These are phyloP conservation scores for Aristolochia fimbriata DNA, from an alignment of 164 flowering plant genomes.

Conservation along the genomic window DNA sequence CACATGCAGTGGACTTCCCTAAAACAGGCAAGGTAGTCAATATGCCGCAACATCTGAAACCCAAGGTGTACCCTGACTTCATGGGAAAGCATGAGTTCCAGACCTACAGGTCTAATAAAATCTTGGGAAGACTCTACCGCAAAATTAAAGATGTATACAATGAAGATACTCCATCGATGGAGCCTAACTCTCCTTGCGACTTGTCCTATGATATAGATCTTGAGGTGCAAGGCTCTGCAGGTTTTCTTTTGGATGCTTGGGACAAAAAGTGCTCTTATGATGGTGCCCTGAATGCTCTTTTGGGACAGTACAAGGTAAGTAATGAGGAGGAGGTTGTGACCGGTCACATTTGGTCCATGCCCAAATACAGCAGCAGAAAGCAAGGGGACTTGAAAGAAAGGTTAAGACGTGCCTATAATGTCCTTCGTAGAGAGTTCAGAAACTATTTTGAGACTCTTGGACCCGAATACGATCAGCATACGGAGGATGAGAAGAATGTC, in stretches of 20 bases:
- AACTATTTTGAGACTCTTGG: conserved; percentile 45
- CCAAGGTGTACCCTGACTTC: conserved; percentile 82
- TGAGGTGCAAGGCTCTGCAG: conserved; percentile 43
- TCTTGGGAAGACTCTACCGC: conserved; percentile 71
- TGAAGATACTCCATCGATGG: conserved; percentile 20
- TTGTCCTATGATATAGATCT: conserved; percentile 59
- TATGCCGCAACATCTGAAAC: conserved; percentile 64
- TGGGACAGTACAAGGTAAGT: conserved; percentile 66
- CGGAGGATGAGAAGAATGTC: conserved; percentile 44
- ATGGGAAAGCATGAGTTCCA: conserved; percentile 74
- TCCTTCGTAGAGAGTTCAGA: conserved; percentile 60
- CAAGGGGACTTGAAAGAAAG: conserved; percentile 79
- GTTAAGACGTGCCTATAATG: conserved; percentile 58
- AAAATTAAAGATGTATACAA: conserved; percentile 37
- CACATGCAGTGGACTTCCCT: conserved; percentile 91
- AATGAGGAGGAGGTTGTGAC: conserved; percentile 88
- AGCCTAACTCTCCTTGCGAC: conserved; percentile 14
- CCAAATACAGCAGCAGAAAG: conserved; percentile 59
- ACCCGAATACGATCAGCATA: conserved; percentile 22
- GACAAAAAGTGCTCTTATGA: conserved; percentile 65
- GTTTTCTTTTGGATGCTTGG: conserved; percentile 67
- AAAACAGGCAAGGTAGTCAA: conserved; percentile 74
- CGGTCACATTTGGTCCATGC: conserved; percentile 90
- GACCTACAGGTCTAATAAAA: conserved; percentile 60
- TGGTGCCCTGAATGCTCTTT: conserved; percentile 47